Base-by-base conservation (phyloP, 805 yeast species). In the Saccharomycopsis fermentans region DNA sequence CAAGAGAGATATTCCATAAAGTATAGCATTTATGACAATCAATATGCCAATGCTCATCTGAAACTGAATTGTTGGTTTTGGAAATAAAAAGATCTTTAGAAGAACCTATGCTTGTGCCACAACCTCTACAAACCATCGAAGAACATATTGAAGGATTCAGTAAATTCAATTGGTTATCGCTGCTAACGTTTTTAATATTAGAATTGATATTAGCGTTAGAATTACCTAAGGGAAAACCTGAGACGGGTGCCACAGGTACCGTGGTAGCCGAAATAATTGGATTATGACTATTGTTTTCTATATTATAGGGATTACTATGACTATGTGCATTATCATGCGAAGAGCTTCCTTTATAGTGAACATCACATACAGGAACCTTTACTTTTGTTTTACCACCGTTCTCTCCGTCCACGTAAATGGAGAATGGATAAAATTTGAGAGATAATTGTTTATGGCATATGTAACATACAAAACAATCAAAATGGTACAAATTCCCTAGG, bases 11-110 rank as follows among this genome's bases (percentile, higher is more conserved):
- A 59, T 84, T 80, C 99, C 99, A 94, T 67, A 90, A 91, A 70
- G 91, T 91, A 74, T 87, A 91, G 54, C 94, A 95, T 90, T 95
- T 95, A 69, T 90, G 94, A 74, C 99, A 94, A 69, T 95, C 98
- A 1, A 97, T 98, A 71, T 94, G 99, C 99, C 99, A 94, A 69
- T 90, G 96, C 70, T 91, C 96, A 59, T 87, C 86, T 64, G 85
- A 92, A 97, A 39, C 92, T 96, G 70, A 90, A 94, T 68, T 90
- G 90, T 39, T 95, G 80, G 56, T 43, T 12, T 21, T 43, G 9
- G 50, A 9, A 11, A 43, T n/a, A 11, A 43, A 43, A 21, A 43
- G 14, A 24, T 43, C 50, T 21, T 43, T 43, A 6, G n/a, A 24
- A 43, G 50, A 43, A 2, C 8, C 12, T 43, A 95, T 94, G 1